A percentile compares a stretch with the other conserved stretches of the same genome.
Evolutionary conservation across 2,329 filamentous ascomycete species (phyloP).

Genomic region (Claviceps pazoutovae): DNA sequence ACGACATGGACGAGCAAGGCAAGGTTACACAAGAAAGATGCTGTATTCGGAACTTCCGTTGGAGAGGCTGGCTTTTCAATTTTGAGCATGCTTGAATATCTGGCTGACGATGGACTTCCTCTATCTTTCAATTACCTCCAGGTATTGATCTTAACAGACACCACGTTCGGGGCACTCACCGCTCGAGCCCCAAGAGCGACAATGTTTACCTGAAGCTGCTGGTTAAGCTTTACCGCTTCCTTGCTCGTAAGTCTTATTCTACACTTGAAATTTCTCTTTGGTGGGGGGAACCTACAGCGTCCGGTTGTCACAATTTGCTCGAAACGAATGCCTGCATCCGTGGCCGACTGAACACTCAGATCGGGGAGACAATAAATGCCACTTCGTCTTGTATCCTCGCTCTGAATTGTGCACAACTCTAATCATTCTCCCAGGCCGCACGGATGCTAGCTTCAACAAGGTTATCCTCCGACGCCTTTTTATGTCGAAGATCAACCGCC

Average conservation of each 20-base stretch:
- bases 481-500: constrained; percentile 97
- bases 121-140: constrained; percentile 22
- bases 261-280: constrained; percentile 24
- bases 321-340: neutral
- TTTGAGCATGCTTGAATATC: constrained; percentile 50
- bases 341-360: neutral
- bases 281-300: neutral
- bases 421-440: constrained; percentile 52
- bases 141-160: constrained; percentile 61
- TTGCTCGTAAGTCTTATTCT: constrained; percentile 52
- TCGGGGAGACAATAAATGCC: no score
- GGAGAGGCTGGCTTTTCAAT: constrained; percentile 10
- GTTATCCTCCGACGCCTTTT: constrained; percentile 93
- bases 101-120: constrained; percentile 44
- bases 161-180: constrained; percentile 62
- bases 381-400: no score
- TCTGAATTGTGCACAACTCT: constrained; percentile 2
- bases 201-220: constrained; percentile 96
- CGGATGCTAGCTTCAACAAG: constrained; percentile 97
- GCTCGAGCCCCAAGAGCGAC: constrained; percentile 93
- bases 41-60: neutral
- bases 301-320: neutral
- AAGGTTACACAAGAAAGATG: neutral
- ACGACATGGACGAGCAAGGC: neutral
- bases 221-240: constrained; percentile 96